A percentile compares a stretch with the other conserved stretches of the same genome.
Evolutionary conservation across 345 rosid species (phyloP).

Genomic region (Euphorbia peplus): DNA sequence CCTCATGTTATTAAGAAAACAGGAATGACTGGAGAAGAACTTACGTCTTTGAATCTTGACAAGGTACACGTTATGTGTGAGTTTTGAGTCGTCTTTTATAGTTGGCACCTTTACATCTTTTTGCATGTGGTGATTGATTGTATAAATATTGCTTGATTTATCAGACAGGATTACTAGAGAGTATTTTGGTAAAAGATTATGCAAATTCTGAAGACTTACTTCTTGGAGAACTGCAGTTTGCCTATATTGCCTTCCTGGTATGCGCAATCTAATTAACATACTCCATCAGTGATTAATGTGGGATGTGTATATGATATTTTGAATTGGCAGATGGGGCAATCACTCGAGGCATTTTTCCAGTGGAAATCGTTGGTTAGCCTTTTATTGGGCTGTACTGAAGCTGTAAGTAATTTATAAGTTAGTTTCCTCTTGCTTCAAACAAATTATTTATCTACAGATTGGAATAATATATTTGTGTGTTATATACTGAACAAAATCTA

Average conservation of each 20-base stretch:
- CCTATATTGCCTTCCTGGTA: slow-evolving; percentile 90
- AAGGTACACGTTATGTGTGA: slow-evolving; percentile 45
- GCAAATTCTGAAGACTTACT: slow-evolving; percentile 70
- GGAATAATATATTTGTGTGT: background rate
- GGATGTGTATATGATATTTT: slow-evolving; percentile 1
- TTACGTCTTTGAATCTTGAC: slow-evolving; percentile 89
- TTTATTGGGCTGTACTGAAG: slow-evolving; percentile 74
- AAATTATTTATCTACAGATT: background rate
- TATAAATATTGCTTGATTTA: slow-evolving; percentile 11
- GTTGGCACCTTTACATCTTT: background rate
- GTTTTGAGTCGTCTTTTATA: background rate
- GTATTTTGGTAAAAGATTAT: slow-evolving; percentile 51
- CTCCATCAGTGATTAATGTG: slow-evolving; percentile 1
- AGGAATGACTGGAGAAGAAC: slow-evolving; percentile 64
- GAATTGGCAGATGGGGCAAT: slow-evolving; percentile 89
- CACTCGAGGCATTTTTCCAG: slow-evolving; percentile 83
- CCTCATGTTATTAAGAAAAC: slow-evolving; percentile 62
- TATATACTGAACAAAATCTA: background rate
- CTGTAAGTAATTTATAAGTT: slow-evolving; percentile 47
- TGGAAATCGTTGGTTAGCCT: slow-evolving; percentile 94
- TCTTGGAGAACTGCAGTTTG: slow-evolving; percentile 88
- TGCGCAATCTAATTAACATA: slow-evolving; percentile 15
- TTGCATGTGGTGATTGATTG: slow-evolving; percentile 14
- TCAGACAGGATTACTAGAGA: slow-evolving; percentile 72
- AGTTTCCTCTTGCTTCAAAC: background rate